Base-by-base conservation (phyloP, 2,329 filamentous ascomycete species). In the Xylariaceae sp. region DNA sequence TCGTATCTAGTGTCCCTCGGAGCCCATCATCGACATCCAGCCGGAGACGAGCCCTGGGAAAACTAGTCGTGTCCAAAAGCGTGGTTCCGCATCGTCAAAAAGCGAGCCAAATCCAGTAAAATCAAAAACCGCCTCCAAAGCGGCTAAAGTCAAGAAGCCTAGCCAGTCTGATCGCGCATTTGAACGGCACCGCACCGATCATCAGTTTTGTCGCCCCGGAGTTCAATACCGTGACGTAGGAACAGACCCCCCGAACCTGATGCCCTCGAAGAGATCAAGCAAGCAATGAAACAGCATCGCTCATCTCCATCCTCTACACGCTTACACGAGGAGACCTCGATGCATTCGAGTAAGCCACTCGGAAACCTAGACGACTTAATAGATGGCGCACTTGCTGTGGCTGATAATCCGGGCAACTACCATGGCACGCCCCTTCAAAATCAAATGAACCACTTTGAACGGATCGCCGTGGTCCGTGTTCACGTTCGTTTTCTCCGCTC, bases 141-240 rank as follows among this genome's bases (percentile, higher is more conserved):
- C 58, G 26, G 67, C 66, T 42, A 60, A 39, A 19, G 44, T 45
- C 35, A 34, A n/a, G 39, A 53, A 5, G 8, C 50, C 31, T 26
- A 12, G 51, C 59, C 52, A 43, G 9, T 46, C 46, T 29, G 51
- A 34, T 37, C 32, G 56, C 55, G 50, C 48, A 19, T 70, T 70
- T 56, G 56, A 67, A 58, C 62, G 66, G 46, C 61, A 60, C 50
- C 42, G 68, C 2, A 57, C 56, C 35, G 62, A 69, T 48, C 29
- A 63, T 50, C 40, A 50, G 44, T 52, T 68, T 34, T 67, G 65
- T 53, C 60, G 41, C 2, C 8, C 54, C 9, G n/a, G 9, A n/a
- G 47, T 52, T 55, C 6, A 53, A 48, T 55, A 55, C 46, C 46
- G 40, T 54, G 27, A 51, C 27, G 46, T 34, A n/a, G 39, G 51